Evolutionary conservation across 805 yeast species (phyloP).

Genomic region (Yarrowia sp.): DNA sequence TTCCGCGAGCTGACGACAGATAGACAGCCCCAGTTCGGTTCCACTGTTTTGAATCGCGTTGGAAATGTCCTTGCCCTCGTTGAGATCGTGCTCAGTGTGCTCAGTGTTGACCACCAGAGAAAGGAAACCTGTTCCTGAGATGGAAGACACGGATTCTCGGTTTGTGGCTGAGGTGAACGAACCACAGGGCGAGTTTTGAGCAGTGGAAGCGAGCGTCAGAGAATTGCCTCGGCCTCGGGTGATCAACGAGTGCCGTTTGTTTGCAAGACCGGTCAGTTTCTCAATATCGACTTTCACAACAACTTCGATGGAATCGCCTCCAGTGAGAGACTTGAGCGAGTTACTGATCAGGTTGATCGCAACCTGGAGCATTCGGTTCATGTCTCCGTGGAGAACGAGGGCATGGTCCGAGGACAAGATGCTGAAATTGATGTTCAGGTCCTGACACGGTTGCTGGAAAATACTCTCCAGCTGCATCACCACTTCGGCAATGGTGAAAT

Average conservation of each 20-base stretch:
- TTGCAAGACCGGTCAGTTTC: neutral
- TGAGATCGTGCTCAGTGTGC: slow-evolving; percentile 31
- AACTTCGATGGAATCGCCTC: slow-evolving; percentile 73
- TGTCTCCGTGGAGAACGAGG: slow-evolving; percentile 81
- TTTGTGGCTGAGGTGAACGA: slow-evolving; percentile 10
- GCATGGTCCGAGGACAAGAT: slow-evolving; percentile 42
- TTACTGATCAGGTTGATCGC: slow-evolving; percentile 92
- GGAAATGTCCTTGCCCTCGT: slow-evolving; percentile 34
- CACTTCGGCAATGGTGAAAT: slow-evolving; percentile 79
- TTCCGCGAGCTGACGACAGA: slow-evolving; percentile 87
- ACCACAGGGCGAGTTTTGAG: slow-evolving; percentile 15
- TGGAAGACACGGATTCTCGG: slow-evolving; percentile 7
- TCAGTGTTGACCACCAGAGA: slow-evolving; percentile 11
- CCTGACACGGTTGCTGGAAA: slow-evolving; percentile 72
- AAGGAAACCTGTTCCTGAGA: slow-evolving; percentile 6
- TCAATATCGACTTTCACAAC: slow-evolving; percentile 17
- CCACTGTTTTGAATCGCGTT: slow-evolving; percentile 54
- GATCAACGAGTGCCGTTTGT: neutral
- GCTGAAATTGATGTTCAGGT: slow-evolving; percentile 33
- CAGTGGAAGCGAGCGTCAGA: neutral
- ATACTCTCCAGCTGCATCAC: slow-evolving; percentile 85
- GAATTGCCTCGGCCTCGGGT: slow-evolving; percentile 3
- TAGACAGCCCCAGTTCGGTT: slow-evolving; percentile 89
- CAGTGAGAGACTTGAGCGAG: slow-evolving; percentile 90
- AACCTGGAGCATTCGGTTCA: slow-evolving; percentile 87